phyloP scores from a whole-genome alignment of 2,329 filamentous ascomycete species.

The Chaetomium strumarium region DNA sequence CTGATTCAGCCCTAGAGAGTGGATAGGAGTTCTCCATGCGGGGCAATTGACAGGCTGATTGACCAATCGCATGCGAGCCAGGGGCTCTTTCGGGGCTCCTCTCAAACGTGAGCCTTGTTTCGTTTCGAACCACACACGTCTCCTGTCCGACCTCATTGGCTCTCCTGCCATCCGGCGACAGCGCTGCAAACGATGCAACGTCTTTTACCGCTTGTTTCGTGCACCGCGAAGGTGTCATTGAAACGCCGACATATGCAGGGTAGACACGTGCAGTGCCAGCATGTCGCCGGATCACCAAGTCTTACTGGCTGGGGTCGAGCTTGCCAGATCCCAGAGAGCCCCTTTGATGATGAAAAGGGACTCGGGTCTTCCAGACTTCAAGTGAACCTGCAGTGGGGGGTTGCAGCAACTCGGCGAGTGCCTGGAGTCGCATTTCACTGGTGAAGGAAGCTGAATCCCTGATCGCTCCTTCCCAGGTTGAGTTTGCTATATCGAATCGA shows the following conservation, averaged over 20 bases:
- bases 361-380: neutral
- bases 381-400: neutral
- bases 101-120: conserved; percentile 21
- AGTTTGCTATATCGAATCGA: neutral
- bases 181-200: neutral
- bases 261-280: conserved; percentile 1
- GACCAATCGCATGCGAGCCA: conserved; percentile 11
- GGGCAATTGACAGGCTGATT: neutral
- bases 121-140: conserved; percentile 16
- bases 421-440: neutral
- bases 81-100: conserved; percentile 11
- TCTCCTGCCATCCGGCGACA: neutral
- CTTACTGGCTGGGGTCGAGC: neutral
- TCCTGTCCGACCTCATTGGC: conserved; percentile 15
- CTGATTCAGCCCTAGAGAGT: too few species aligned
- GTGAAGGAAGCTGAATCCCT: neutral
- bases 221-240: neutral
- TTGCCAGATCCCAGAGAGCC: neutral
- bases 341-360: neutral
- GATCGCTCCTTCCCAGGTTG: neutral
- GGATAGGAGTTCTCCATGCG: neutral
- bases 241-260: conserved; percentile 12
- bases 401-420: conserved; percentile 2
- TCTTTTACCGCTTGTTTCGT: neutral
- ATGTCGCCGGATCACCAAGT: neutral